These are phyloP conservation scores for Neolentinus lepideus DNA, from an alignment of 1,284 basidiomycete species.

Conservation along the genomic window DNA sequence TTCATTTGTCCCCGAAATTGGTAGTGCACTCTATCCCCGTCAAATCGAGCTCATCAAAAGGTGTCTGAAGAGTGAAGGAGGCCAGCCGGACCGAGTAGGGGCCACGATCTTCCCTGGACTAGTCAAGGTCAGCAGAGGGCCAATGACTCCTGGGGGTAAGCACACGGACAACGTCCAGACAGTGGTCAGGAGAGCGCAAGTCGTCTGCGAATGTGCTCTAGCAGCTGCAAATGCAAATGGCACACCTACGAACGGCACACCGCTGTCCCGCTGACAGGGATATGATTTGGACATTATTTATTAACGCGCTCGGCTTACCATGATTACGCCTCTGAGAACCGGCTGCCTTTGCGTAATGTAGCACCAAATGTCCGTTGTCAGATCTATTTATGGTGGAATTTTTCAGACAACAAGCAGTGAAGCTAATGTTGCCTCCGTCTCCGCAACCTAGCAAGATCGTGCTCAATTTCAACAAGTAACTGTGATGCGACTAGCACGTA, in stretches of 20 bases:
- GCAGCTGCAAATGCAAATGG: slow-evolving; percentile 8
- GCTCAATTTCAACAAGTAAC: not conserved
- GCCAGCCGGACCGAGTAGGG: slow-evolving; percentile 65
- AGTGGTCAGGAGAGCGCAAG: slow-evolving; percentile 74
- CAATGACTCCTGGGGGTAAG: slow-evolving; percentile 24
- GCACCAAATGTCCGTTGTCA: not conserved
- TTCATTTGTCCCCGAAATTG: slow-evolving; percentile 74
- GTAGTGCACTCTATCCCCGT: slow-evolving; percentile 53
- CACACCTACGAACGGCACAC: not conserved
- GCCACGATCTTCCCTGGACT: slow-evolving; percentile 78
- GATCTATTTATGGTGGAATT: not conserved
- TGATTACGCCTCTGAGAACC: no score
- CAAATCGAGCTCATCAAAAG: slow-evolving; percentile 76
- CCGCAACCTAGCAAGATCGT: slow-evolving; percentile 52
- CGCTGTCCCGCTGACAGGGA: not conserved
- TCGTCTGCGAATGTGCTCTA: slow-evolving; percentile 75
- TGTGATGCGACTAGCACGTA: slow-evolving; percentile 26
- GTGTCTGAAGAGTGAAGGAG: slow-evolving; percentile 65
- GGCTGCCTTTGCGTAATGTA: not conserved
- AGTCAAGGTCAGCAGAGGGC: slow-evolving; percentile 61
- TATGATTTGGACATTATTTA: no score
- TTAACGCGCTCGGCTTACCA: no score
- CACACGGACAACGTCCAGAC: slow-evolving; percentile 51
- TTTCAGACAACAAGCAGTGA: slow-evolving; percentile 38
- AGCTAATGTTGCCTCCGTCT: slow-evolving; percentile 68